Evolutionary conservation across 768 basidiomycete genomes (phyloP).

Genomic region (Suillus variegatus): DNA sequence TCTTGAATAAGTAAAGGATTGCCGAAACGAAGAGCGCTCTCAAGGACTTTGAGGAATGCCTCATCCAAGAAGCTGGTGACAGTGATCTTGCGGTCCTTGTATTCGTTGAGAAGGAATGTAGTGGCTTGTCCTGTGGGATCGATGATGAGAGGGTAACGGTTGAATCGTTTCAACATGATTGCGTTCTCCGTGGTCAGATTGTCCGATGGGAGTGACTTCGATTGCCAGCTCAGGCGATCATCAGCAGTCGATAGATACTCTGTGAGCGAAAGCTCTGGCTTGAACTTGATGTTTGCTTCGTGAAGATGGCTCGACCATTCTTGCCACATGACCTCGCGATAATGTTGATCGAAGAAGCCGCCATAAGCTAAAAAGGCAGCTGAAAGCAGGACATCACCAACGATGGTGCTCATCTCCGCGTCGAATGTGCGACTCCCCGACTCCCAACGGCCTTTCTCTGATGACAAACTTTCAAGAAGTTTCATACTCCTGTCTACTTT

Average conservation of each 20-base stretch:
- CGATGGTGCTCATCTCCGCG: conserved; percentile 97
- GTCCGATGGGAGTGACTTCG: conserved; percentile 93
- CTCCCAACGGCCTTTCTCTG: conserved; percentile 94
- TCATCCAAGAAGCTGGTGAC: conserved; percentile 99
- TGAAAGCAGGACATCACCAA: conserved; percentile 93
- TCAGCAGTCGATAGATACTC: conserved; percentile 98
- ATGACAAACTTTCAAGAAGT: conserved; percentile 89
- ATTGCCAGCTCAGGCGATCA: conserved; percentile 94
- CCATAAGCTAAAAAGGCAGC: conserved; percentile 96
- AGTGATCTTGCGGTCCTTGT: conserved; percentile 94
- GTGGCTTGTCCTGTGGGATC: conserved; percentile 99
- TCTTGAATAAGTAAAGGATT: conserved; percentile 97
- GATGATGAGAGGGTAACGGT: conserved; percentile 95
- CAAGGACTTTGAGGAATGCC: conserved; percentile 96
- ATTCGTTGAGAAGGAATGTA: conserved; percentile 90
- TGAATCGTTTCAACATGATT: conserved; percentile 99
- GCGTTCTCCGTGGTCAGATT: conserved; percentile 97
- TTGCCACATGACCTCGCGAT: conserved; percentile 96
- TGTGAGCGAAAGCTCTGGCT: conserved; percentile 86
- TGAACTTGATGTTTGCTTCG: conserved; percentile 91
- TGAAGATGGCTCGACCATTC: conserved; percentile 89
- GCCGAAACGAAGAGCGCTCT: conserved; percentile 98
- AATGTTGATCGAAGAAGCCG: conserved; percentile 98
- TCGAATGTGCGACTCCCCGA: conserved; percentile 94
- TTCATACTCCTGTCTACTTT: conserved; percentile 98